Evolutionary conservation across 2,329 filamentous ascomycete species (phyloP).

Genomic region (Verticillium nubilum): DNA sequence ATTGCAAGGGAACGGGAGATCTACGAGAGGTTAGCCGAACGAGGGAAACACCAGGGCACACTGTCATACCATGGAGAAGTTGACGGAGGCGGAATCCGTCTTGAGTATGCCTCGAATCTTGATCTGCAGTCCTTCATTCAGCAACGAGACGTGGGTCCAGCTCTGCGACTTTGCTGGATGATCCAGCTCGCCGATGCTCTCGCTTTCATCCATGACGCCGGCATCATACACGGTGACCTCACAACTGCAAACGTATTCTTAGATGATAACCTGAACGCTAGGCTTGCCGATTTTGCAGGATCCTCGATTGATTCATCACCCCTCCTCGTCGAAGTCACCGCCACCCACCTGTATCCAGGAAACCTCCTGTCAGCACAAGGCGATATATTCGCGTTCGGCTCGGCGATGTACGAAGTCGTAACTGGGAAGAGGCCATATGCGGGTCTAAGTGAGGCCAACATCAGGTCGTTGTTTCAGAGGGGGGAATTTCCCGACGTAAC

Average conservation of each 20-base stretch:
- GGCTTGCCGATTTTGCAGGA: not conserved
- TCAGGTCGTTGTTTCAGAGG: not conserved
- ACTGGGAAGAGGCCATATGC: not conserved
- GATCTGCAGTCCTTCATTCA: not conserved
- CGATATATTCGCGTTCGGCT: not conserved
- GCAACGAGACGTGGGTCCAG: not conserved
- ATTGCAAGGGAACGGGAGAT: not conserved
- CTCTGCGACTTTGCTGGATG: not conserved
- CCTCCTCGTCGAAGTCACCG: not conserved
- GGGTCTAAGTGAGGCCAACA: not conserved
- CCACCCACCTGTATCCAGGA: not conserved
- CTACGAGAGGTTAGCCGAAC: not conserved
- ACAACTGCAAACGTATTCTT: not conserved
- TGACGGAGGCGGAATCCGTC: not conserved
- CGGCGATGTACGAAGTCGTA: not conserved
- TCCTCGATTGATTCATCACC: not conserved
- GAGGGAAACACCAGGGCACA: not conserved
- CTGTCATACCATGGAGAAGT: not conserved
- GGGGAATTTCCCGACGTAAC: not conserved
- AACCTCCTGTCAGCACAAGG: not conserved
- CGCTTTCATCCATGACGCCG: not conserved
- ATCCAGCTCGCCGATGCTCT: not conserved
- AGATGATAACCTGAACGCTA: not conserved
- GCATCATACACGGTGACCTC: not conserved
- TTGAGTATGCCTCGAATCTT: not conserved